Conservation (phyloP, 805 yeast genomes). For the Saccharomycopsis oosterbeekiorum region DNA sequence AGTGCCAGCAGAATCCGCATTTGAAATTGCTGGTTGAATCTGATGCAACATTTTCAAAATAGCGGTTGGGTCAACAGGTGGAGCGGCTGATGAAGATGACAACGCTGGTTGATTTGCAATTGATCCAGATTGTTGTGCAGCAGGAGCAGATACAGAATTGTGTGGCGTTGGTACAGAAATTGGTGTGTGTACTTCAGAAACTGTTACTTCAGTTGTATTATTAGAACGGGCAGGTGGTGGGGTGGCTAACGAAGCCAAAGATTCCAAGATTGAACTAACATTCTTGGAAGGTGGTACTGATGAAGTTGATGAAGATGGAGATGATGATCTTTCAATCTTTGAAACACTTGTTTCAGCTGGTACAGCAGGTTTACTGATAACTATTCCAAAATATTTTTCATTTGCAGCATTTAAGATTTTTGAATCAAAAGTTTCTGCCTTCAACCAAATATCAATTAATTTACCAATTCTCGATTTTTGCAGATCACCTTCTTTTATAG, state of each 20-base stretch:
- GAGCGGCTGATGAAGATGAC: neutral
- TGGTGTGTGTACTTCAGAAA: constrained; percentile 19
- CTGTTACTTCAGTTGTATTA: constrained; percentile 19
- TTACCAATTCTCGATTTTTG: constrained; percentile 69
- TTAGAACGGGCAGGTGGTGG: constrained; percentile 28
- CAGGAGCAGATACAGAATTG: neutral
- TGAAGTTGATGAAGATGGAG: constrained; percentile 32
- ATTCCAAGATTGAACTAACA: constrained; percentile 59
- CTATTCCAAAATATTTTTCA: constrained; percentile 40
- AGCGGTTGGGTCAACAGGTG: constrained; percentile 30
- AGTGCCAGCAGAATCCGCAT: constrained; percentile 1
- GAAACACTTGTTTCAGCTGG: neutral
- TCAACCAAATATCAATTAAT: constrained; percentile 87
- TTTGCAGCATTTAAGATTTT: constrained; percentile 46
- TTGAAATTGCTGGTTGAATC: constrained; percentile 22
- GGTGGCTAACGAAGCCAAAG: constrained; percentile 52
- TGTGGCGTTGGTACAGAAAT: constrained; percentile 15
- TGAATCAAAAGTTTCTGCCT: constrained; percentile 65
- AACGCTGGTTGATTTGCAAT: neutral
- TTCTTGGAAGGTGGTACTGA: constrained; percentile 28
- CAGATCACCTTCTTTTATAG: constrained; percentile 23
- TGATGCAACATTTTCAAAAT: constrained; percentile 31
- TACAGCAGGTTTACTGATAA: constrained; percentile 9
- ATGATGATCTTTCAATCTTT: constrained; percentile 20
- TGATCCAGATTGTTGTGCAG: neutral